Percentiles rank a stretch among this genome's conserved stretches.
Conservation (phyloP, 2,329 filamentous ascomycete species). For the Pyricularia grisea region DNA sequence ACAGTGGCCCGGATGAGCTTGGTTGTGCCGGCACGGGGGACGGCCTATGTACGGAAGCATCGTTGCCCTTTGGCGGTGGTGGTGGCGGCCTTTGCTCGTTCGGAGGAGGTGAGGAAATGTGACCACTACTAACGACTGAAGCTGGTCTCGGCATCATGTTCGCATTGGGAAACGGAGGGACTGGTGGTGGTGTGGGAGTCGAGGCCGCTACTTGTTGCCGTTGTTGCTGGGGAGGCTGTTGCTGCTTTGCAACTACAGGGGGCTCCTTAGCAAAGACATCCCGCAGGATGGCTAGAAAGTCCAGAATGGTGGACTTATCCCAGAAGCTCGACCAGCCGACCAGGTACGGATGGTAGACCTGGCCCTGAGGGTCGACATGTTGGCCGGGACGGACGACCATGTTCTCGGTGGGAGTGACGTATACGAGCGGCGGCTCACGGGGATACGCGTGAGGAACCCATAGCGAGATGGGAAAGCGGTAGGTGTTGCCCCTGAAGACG, state of each 20-base stretch:
- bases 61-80: constrained; percentile 44
- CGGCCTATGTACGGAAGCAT: constrained; percentile 15
- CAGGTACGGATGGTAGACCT: constrained; percentile 92
- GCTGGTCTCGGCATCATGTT: constrained; percentile 34
- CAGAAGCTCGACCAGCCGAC: constrained; percentile 82
- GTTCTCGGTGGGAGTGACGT: constrained; percentile 77
- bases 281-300: constrained; percentile 73
- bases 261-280: constrained; percentile 93
- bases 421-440: constrained; percentile 72
- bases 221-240: constrained; percentile 21
- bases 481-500: constrained; percentile 76
- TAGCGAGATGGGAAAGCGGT: constrained; percentile 83
- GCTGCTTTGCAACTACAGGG: constrained; percentile 67
- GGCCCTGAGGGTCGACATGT: constrained; percentile 87
- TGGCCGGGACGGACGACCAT: constrained; percentile 91
- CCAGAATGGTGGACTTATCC: constrained; percentile 80
- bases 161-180: constrained; percentile 59
- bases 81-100: constrained; percentile 31
- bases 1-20: constrained; percentile 16
- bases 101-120: constrained; percentile 21
- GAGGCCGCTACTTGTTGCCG: neutral
- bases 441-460: constrained; percentile 94
- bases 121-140: constrained; percentile 7
- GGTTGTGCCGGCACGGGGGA: constrained; percentile 21
- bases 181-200: constrained; percentile 45